Base-by-base conservation (phyloP, 2,329 filamentous ascomycete species). In the Ophiostoma ips region DNA sequence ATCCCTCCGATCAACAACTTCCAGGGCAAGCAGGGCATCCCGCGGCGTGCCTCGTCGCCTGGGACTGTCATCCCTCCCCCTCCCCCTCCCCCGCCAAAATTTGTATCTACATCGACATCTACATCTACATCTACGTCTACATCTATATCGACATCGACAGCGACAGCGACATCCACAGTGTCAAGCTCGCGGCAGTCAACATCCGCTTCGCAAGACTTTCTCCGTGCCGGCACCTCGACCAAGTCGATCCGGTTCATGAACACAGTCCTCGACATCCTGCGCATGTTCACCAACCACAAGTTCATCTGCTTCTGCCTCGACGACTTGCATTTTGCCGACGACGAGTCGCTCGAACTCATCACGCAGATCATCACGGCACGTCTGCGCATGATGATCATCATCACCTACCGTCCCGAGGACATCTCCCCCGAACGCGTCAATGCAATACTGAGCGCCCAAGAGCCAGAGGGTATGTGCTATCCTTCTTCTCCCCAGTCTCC, bases 251-350 rank as follows among this genome's bases (percentile, higher is more conserved):
- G 87, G 12, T 75, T 95, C 50, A 85, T 90, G 73, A 90, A 88
- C 60, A 89, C 86, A 1, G 90, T 94, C 58, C 69, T 95, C 43
- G 89, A 95, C 57, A 83, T 95, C 10, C 65, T 95, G 47, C 78
- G 86, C 48, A 77, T 94, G 38, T 81, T 96, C 50, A 84, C 87
- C 0, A 73, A 81, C 18, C 81, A 89, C 62, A 92, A 89, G 58
- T 81, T 95, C 58, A 88, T 95, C 49, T 94, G 87, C 60, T 81
- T 95, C 58, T 88, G 82, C 58, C 67, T 95, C 28, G 90, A 95
- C 60, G 90, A 95, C 63, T 68, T 95, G 31, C 88, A 95, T 58
- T 92, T 87, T 63, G 87, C 88, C 7, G 90, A 95, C 61, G 78
- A 84, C 24, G 90, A 95, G 63, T 92, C 84, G 13, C 68, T 92